Base-by-base conservation (phyloP, 345 rosid genomes). In the Triadica sebifera region DNA sequence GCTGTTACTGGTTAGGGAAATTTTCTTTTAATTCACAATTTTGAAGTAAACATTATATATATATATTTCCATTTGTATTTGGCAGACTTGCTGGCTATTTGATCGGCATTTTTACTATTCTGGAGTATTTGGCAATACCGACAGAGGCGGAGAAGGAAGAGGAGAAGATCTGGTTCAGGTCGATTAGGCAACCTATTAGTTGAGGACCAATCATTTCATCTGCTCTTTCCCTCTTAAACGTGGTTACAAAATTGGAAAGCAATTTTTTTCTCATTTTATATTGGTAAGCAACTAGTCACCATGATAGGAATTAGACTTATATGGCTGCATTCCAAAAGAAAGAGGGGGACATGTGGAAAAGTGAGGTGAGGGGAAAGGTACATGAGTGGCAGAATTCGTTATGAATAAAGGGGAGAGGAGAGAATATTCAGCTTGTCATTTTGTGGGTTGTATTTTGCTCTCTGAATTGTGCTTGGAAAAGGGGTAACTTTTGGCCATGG, bases 61-160 rank as follows among this genome's bases (percentile, higher is more conserved):
- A n/a, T n/a, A 56, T 56, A 12, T 77, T 56, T 24, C 3, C 16
- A 8, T 20, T 24, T 9, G 58, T 45, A 24, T 61, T 74, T 71
- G 13, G 65, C 57, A 73, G 41, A 70, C 8, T 22, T 6, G 25
- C 41, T 39, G 77, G 53, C 52, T 81, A 72, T 81, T 70, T 60
- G n/a, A 56, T 65, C 90, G 99, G 99, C 57, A 25, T 86, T 70
- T n/a, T 52, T 94, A 70, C 71, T 94, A 59, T 45, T 94, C 57
- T 49, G 83, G 73, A 89, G 98, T 83, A 82, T 95, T 25, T 90
- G 93, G 94, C 83, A 96, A 77, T 84, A 92, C 74, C 83, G 89
- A 41, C 99, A 91, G 70, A 90, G 71, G 80, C 84, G 97, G 12
- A 89, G 94, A 8, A 79, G 90, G 72, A 82, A 90, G 74, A 89